Base-by-base conservation (phyloP, 2,329 filamentous ascomycete genomes). In the Rhynchosporium secalis region DNA sequence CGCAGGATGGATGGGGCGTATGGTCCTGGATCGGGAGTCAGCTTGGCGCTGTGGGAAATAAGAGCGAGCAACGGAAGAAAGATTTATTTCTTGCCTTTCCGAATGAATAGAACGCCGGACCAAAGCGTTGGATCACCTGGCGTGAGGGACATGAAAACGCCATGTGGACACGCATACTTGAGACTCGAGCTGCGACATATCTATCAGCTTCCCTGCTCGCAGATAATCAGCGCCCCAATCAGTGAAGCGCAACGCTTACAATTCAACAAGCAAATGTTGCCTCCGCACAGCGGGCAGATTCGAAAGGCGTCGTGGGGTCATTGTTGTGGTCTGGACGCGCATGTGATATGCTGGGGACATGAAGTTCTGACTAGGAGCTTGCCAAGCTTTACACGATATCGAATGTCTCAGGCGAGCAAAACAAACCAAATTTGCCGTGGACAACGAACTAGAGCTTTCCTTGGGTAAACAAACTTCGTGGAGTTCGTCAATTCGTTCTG, bases 61-160 rank as follows among this genome's bases (percentile, higher is more conserved):
- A 26, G 12, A 47, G 10, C 10, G 29, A 8, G 26, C 1, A 58
- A 65, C 56, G 29, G 49, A 38, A 58, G 52, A 43, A 26, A 49
- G 38, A 51, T 7, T 28, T 28, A 45, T 40, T 4, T 61, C 67
- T 68, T 79, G 95, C 94, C 94, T 80, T 91, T 88, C 61, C 92
- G 89, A 65, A 96, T 86, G 74, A 98, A 98, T 33, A 98, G 81
- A 26, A 96, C 90, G n/a, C 92, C 93, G 38, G 88, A 89, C 94
- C 94, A 98, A 55, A 92, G 78, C 15, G 86, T 86, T 20, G 91
- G 86, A 72, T 96, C 89, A 29, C 89, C 90, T 0, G 91, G 91
- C 33, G 89, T 90, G 63, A 96, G 83, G 74, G 85, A 91, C 76
- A 97, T 85, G 77, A 95, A 97, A 65, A 97, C 83, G 58, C 95